Evolutionary conservation across 208 protist species (phyloP).

Genomic region (Acanthamoeba royreba): DNA sequence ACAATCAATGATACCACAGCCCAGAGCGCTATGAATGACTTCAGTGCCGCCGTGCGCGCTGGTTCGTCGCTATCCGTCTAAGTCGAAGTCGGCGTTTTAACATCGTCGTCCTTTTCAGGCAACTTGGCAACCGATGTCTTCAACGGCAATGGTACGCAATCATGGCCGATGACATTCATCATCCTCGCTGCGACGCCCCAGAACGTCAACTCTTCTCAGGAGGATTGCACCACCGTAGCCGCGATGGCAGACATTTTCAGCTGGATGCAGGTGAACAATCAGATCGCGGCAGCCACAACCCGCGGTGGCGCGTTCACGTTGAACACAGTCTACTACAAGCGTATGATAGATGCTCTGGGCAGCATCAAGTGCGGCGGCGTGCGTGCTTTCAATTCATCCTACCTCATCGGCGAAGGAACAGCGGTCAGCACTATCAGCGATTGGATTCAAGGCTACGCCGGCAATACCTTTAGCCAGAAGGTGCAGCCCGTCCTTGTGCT

Average conservation of each 20-base stretch:
- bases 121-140: not conserved
- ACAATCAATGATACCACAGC: not conserved
- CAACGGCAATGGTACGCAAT: not conserved
- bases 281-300: not conserved
- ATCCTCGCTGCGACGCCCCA: not conserved
- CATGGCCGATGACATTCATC: not conserved
- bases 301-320: not conserved
- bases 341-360: not conserved
- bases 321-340: slow-evolving; percentile 1
- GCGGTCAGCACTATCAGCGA: not conserved
- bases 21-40: slow-evolving; percentile 36
- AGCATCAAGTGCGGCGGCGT: slow-evolving; percentile 11
- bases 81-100: too few species aligned
- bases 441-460: slow-evolving; percentile 23
- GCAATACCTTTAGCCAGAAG: slow-evolving; percentile 28
- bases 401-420: not conserved
- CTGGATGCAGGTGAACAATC: slow-evolving; percentile 35
- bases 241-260: slow-evolving; percentile 34
- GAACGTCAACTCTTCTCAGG: not conserved
- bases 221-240: not conserved
- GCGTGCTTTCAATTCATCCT: not conserved
- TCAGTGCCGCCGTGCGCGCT: not conserved
- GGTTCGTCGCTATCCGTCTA: too few species aligned
- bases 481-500: not conserved
- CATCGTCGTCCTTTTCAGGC: too few species aligned